Evolutionary conservation across 1,139 yeast species (phyloP).

Genomic region (Hyphopichia fennica): DNA sequence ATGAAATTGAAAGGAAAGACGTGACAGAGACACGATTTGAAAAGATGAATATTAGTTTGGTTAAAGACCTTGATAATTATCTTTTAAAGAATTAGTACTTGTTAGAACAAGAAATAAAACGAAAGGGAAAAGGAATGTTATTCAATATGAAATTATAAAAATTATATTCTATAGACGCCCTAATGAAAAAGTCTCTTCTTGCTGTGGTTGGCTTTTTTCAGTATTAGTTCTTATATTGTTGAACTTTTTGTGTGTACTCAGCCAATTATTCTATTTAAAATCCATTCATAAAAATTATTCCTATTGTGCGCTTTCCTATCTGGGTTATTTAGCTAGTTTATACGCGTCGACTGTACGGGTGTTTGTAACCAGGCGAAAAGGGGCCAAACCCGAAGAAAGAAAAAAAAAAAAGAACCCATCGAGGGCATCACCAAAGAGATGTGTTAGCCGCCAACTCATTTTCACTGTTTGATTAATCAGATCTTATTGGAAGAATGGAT

Average conservation of each 20-base stretch:
- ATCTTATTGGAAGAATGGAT: conserved; percentile 37
- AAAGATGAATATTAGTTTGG: too few species aligned
- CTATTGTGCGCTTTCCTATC: background rate
- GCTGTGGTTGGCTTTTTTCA: background rate
- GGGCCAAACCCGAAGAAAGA: background rate
- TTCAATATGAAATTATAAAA: too few species aligned
- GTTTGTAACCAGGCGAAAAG: background rate
- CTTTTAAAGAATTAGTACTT: too few species aligned
- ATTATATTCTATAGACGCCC: background rate
- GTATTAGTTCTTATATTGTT: background rate
- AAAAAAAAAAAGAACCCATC: background rate
- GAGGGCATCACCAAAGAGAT: conserved; percentile 3
- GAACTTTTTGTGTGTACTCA: background rate
- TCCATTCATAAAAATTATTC: too few species aligned
- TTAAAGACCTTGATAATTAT: too few species aligned
- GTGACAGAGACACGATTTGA: background rate
- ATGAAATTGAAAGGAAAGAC: background rate
- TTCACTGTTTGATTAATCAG: too few species aligned
- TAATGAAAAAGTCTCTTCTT: background rate
- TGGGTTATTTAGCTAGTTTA: background rate
- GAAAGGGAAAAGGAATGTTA: too few species aligned
- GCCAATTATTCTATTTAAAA: background rate
- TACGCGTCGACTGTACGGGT: conserved; percentile 2
- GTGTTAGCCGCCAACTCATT: too few species aligned
- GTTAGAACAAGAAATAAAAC: too few species aligned